Percentiles rank a stretch among this genome's conserved stretches.
Conservation (phyloP, 306 rosid species). For the Malus orientalis region DNA sequence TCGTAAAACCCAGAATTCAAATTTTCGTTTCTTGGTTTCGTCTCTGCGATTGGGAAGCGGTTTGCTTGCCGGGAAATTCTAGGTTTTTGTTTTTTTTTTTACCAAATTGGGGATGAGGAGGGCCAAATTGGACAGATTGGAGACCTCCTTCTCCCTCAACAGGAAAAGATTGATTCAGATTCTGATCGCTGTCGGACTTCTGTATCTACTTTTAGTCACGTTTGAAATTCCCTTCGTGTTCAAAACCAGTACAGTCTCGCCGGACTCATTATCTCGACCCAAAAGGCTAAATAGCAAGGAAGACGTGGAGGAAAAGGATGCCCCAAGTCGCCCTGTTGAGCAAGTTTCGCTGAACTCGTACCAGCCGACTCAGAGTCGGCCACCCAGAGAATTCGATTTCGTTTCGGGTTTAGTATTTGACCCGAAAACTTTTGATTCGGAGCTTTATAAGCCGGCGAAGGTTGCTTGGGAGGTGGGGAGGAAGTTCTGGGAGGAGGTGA, state of each 20-base stretch:
- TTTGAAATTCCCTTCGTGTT: constrained; percentile 73
- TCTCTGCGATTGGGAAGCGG: background rate
- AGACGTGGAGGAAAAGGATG: constrained; percentile 43
- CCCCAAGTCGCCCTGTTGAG: constrained; percentile 57
- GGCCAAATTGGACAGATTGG: constrained; percentile 36
- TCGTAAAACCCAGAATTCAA: background rate
- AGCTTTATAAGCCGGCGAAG: constrained; percentile 50
- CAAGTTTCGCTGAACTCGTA: constrained; percentile 33
- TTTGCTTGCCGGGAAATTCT: background rate
- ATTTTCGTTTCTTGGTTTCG: background rate
- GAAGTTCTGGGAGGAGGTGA: constrained; percentile 46
- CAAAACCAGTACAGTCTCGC: constrained; percentile 27
- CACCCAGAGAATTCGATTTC: constrained; percentile 11
- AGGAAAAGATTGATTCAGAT: constrained; percentile 71
- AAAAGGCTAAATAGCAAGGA: constrained; percentile 31
- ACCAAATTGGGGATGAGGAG: constrained; percentile 45
- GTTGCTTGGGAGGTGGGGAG: constrained; percentile 52
- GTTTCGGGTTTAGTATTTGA: constrained; percentile 48
- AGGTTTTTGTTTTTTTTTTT: background rate
- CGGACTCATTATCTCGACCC: constrained; percentile 32
- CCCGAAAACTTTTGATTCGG: constrained; percentile 39
- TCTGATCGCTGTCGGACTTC: constrained; percentile 37
- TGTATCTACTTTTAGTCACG: constrained; percentile 50
- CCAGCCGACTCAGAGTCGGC: constrained; percentile 40
- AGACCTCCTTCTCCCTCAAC: constrained; percentile 32